Evolutionary conservation across 1,284 basidiomycete genomes (phyloP).

Genomic region (Marasmius fiardii): DNA sequence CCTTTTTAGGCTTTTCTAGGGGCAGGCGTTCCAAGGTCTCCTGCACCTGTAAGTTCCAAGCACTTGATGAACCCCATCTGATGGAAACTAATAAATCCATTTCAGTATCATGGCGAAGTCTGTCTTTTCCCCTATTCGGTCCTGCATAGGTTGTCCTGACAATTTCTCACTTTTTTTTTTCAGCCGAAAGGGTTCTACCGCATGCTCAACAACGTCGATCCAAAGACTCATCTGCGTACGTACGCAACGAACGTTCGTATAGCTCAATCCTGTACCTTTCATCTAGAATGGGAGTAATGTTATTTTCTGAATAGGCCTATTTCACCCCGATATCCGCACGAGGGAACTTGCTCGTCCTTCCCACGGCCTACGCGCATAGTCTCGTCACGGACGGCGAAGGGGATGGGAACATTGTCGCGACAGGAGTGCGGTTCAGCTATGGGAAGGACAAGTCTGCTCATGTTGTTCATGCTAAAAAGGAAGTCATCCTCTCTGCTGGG

Average conservation of each 20-base stretch:
- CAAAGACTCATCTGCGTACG: constrained; percentile 14
- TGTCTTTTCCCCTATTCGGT: neutral
- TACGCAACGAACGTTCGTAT: constrained; percentile 16
- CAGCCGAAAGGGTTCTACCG: constrained; percentile 16
- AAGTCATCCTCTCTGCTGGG: constrained; percentile 42
- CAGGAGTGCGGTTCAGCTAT: constrained; percentile 21
- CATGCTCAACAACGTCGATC: constrained; percentile 15
- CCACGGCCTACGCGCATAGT: constrained; percentile 9
- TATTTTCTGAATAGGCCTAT: constrained; percentile 4
- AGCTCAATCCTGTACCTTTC: neutral
- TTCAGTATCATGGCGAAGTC: constrained; percentile 12
- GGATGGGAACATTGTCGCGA: constrained; percentile 12
- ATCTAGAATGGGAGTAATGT: neutral
- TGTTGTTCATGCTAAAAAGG: constrained; percentile 18
- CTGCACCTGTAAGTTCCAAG: constrained; percentile 11
- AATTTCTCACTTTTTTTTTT: neutral
- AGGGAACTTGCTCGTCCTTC: constrained; percentile 15
- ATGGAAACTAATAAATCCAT: neutral
- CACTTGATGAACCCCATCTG: constrained; percentile 4
- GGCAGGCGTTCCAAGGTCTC: constrained; percentile 8
- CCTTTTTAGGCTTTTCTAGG: constrained; percentile 7
- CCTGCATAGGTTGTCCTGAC: neutral
- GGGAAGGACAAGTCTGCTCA: constrained; percentile 1
- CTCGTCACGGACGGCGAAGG: constrained; percentile 5
- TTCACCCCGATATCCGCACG: constrained; percentile 10